Base-by-base conservation (phyloP, 2,329 filamentous ascomycete genomes). In the Stachybotrys echinatus region DNA sequence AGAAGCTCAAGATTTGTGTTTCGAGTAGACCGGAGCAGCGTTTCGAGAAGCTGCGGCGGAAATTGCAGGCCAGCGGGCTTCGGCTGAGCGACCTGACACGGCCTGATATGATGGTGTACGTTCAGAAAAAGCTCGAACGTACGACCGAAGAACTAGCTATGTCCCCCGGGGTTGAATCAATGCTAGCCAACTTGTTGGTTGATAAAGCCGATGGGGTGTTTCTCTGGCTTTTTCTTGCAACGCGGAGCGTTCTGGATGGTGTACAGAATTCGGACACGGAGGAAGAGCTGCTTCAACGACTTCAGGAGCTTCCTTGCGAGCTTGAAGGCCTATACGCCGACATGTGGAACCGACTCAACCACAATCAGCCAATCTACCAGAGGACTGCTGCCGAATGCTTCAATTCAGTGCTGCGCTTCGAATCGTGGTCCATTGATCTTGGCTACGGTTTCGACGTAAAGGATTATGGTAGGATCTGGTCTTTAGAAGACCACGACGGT, bases 1-100 rank as follows among this genome's bases (percentile, higher is more conserved):
- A 23, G 8, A 42, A 48, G 3, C n/a, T 55, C 47, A 57, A 55
- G 43, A 18, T 55, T 1, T 58, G 56, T 23, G 23, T 55, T 22
- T 23, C 56, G 2, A 55, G 51, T 20, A 46, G 56, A 31, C 47
- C 53, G 5, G 55, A 55, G 23, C 42, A 45, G 5, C 31, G 37
- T 10, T 40, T 52, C 18, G 39, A 48, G 27, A 37, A 18, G n/a
- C n/a, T n/a, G n/a, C n/a, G n/a, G n/a, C n/a, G 20, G 38, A 47
- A 42, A 45, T 54, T 5, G 18, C 44, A 42, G 0, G 42, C n/a
- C 4, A 21, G 19, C 3, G 47, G 48, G 2, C 6, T 52, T 17
- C 37, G 47, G 23, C 47, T 54, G 12, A 42, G 52, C 45, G 40
- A 54, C 21, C 46, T 54, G 6, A 52, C 52, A 12, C 45, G 37